Base-by-base conservation (phyloP, 345 rosid genomes). In the Excoecaria cochinchinensis region DNA sequence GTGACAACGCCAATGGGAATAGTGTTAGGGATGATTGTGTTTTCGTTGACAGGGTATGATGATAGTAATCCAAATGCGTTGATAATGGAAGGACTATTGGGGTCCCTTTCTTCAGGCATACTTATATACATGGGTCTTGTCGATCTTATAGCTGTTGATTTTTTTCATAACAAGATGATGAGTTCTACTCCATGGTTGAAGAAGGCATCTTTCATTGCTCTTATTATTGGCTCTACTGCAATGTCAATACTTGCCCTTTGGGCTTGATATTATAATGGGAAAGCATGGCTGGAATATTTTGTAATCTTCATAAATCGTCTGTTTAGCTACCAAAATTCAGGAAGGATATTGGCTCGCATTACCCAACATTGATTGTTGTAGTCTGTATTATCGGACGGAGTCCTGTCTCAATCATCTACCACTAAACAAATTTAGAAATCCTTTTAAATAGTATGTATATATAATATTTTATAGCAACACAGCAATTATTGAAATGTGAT, bases 161-260 rank as follows among this genome's bases (percentile, higher is more conserved):
- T 95, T 79, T 92, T 95, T 84, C 97, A 95, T 47, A 91, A 90
- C 92, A 92, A 92, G 90, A 67, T 92, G 84, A 88, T 92, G 86
- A 79, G 76, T 57, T 92, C 98, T 1, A 74, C 78, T 24, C 75
- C 63, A 7, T 79, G 85, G 86, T 71, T 95, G 79, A 95, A 91
- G 89, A 92, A 95, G 80, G 79, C 82, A 2, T 95, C 95, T 57
- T 95, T 83, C 56, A 36, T 95, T 57, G 91, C 94, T 42, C 80
- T 95, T 42, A 64, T 74, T 56, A 82, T 91, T 7, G 98, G 98
- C 75, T 95, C 98, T 61, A 83, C 89, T 11, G 82, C 90, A 42
- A 95, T 95, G 99, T 95, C 99, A 55, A 79, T 95, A 55, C 97
- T 95, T 74, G 99, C 99, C 46, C 82, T 95, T 4, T 95, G 99